Evolutionary conservation across 1,284 basidiomycete species (phyloP).

Genomic region (Phaffia rhodozyma): DNA sequence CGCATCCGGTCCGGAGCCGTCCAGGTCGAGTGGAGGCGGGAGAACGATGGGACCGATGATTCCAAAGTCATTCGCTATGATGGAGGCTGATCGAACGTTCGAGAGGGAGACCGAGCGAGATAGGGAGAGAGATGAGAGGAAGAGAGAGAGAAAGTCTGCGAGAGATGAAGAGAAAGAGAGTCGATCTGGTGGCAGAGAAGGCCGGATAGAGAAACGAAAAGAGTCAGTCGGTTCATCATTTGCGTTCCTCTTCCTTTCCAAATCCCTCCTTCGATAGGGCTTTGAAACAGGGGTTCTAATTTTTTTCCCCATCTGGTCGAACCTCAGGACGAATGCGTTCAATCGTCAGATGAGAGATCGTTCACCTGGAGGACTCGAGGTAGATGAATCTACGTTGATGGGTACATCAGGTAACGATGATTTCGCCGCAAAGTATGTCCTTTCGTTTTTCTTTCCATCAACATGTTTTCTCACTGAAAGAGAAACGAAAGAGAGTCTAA

Average conservation of each 20-base stretch:
- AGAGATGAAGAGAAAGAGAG: constrained; percentile 15
- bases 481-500: too few species aligned
- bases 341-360: constrained; percentile 15
- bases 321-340: constrained; percentile 1
- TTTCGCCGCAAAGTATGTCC: constrained; percentile 6
- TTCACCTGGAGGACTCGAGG: constrained; percentile 9
- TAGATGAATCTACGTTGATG: constrained; percentile 13
- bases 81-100: not conserved
- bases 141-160: constrained; percentile 5
- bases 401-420: not conserved
- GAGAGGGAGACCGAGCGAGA: constrained; percentile 6
- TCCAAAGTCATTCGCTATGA: not conserved
- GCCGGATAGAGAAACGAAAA: constrained; percentile 13
- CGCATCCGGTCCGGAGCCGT: not conserved
- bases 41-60: constrained; percentile 9
- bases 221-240: not conserved
- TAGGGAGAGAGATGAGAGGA: constrained; percentile 4
- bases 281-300: not conserved
- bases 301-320: too few species aligned
- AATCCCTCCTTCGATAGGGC: not conserved
- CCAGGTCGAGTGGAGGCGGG: not conserved
- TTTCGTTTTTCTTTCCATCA: not conserved
- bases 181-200: constrained; percentile 11
- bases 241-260: too few species aligned
- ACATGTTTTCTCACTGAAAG: not conserved